phyloP scores from a whole-genome alignment of 176 grass and related monocot species.

The Aegilops umbellulata region DNA sequence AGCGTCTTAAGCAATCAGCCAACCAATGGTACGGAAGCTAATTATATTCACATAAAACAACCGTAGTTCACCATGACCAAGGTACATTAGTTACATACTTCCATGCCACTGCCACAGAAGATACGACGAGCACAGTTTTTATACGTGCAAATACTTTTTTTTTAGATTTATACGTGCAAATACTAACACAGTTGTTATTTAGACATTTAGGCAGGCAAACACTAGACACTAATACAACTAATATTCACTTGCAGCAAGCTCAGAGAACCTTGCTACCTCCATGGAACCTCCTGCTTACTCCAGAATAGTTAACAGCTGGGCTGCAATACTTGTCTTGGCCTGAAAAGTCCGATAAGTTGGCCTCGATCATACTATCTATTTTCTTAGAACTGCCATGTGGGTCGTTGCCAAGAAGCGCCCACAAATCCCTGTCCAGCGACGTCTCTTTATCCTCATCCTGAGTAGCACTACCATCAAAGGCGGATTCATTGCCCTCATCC shows the following conservation, averaged over 20 bases:
- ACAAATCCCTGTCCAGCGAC: not conserved
- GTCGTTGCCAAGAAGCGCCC: not conserved
- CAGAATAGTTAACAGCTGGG: not conserved
- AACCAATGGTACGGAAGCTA: not conserved
- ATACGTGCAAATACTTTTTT: not conserved
- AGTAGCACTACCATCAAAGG: not conserved
- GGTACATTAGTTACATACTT: not conserved
- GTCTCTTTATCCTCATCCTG: not conserved
- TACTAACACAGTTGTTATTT: not conserved
- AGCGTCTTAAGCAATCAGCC: not conserved
- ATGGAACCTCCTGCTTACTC: slow-evolving; percentile 26
- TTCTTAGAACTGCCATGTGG: slow-evolving; percentile 1
- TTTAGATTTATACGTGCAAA: not conserved
- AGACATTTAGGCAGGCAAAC: not conserved
- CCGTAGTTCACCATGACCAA: not conserved
- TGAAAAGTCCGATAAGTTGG: slow-evolving; percentile 39
- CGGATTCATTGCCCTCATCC: not conserved
- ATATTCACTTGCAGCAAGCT: not conserved
- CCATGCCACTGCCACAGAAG: not conserved
- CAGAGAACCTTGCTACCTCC: slow-evolving; percentile 24
- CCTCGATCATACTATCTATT: slow-evolving; percentile 40
- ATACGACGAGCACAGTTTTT: not conserved
- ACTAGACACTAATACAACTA: not conserved
- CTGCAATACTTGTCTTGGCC: not conserved
- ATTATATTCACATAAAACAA: not conserved